A percentile compares a stretch with the other conserved stretches of the same genome.
These are phyloP conservation scores for Westerdykella sp. DNA, from an alignment of 2,329 filamentous ascomycete species.

Conservation along the genomic window DNA sequence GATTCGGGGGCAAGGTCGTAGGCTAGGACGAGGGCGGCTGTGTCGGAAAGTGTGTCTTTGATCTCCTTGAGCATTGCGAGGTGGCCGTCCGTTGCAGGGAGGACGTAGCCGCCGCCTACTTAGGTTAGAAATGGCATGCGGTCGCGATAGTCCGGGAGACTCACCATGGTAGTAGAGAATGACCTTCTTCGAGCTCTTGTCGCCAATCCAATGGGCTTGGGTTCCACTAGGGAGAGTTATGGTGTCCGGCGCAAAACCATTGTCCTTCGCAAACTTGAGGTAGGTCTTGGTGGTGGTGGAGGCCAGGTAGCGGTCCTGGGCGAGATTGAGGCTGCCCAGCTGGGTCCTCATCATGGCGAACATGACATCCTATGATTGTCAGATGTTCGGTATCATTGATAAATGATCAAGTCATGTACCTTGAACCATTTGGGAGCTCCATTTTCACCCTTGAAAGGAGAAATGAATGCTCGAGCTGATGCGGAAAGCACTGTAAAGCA, in stretches of 20 bases:
- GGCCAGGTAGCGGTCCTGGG: conserved; percentile 31
- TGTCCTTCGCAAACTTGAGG: conserved; percentile 28
- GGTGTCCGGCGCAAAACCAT: conserved; percentile 35
- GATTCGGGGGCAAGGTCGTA: conserved; percentile 52
- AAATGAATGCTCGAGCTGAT: conserved; percentile 27
- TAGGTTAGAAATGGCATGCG: conserved; percentile 4
- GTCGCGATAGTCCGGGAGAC: not conserved
- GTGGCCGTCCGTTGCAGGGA: conserved; percentile 44
- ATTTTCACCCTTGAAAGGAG: conserved; percentile 34
- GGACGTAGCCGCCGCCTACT: conserved; percentile 51
- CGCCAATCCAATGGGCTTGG: conserved; percentile 45
- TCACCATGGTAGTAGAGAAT: conserved; percentile 45
- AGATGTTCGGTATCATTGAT: no score
- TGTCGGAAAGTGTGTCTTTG: conserved; percentile 40
- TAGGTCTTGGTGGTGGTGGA: conserved; percentile 30
- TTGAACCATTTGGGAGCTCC: conserved; percentile 34
- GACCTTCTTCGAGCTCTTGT: conserved; percentile 32
- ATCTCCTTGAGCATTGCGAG: conserved; percentile 46
- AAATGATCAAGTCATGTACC: no score
- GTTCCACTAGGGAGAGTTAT: conserved; percentile 38
- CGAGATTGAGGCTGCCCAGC: conserved; percentile 24
- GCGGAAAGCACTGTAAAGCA: conserved; percentile 23
- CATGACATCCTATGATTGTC: conserved; percentile 17
- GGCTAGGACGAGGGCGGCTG: conserved; percentile 49
- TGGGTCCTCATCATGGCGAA: conserved; percentile 27